phyloP scores from a whole-genome alignment of 2,329 filamentous ascomycete genomes.

The Arthrinium puccinioides region DNA sequence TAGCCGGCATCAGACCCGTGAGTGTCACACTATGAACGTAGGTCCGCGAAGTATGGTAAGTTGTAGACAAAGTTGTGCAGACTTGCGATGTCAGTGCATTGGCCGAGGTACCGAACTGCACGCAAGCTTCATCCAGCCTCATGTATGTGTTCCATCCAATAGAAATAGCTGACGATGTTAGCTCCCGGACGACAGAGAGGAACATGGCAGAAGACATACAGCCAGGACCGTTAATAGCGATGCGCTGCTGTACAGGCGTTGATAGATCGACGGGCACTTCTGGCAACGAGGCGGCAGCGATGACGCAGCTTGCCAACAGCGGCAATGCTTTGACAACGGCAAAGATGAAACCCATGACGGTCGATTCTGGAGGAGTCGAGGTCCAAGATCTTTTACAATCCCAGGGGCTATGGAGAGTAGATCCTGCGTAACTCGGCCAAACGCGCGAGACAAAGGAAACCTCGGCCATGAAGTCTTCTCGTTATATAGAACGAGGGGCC shows the following conservation, averaged over 20 bases:
- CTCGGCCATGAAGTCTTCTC: too few relatives aligned
- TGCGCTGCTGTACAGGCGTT: slow-evolving; percentile 46
- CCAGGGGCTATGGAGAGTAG: too few relatives aligned
- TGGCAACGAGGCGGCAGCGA: slow-evolving; percentile 31
- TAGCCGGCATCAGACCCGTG: slow-evolving; percentile 37
- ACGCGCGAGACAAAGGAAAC: too few relatives aligned
- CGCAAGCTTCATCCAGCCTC: slow-evolving; percentile 36
- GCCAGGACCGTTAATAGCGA: slow-evolving; percentile 41
- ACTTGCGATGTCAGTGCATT: slow-evolving; percentile 26
- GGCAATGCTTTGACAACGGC: slow-evolving; percentile 16
- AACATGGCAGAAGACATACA: slow-evolving; percentile 28
- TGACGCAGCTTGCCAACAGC: slow-evolving; percentile 16
- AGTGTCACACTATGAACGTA: slow-evolving; percentile 43
- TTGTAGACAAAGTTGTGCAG: slow-evolving; percentile 39
- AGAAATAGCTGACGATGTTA: slow-evolving; percentile 32
- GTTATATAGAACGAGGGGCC: too few relatives aligned
- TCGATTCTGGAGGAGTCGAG: too few relatives aligned
- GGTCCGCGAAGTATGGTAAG: slow-evolving; percentile 47
- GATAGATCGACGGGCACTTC: slow-evolving; percentile 39
- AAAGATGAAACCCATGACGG: slow-evolving; percentile 18
- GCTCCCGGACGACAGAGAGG: background rate
- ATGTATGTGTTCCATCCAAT: slow-evolving; percentile 52
- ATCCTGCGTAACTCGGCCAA: too few relatives aligned
- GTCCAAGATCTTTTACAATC: too few relatives aligned
- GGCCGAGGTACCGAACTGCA: slow-evolving; percentile 41